Evolutionary conservation across 306 rosid species (phyloP), one percentile per base, ranked within the genome.

Genomic region (Glycine latifolia): DNA sequence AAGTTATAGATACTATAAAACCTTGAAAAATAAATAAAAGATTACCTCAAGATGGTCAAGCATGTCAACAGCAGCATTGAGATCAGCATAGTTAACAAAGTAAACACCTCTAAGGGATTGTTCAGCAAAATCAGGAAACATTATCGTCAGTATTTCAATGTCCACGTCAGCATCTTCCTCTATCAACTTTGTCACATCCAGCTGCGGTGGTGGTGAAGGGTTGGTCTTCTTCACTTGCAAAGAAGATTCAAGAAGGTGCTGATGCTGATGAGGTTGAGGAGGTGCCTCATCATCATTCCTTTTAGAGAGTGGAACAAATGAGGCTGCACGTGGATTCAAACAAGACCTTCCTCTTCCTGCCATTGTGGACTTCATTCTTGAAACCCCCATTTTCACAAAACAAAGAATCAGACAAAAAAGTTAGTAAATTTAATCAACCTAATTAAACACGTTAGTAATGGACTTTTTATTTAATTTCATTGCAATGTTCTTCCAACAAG

Each of bases 31-130:
- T 26, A 66, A 31, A 13, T 8, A 1, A 41, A 66, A 41, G 2
- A 68, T 4, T 46, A 68, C 73, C 73, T 89, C 90, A 39, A 92
- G 94, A 35, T 86, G 87, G 83, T 31, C 81, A 86, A 92, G 81
- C 92, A 89, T 88, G 79, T 91, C 92, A 35, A 89, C 5, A 6
- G 92, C 56, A 67, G 87, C 87, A 11, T 79, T 85, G 48, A 92
- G 52, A 83, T 92, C 91, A 54, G 81, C 85, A 33, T 59, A 48
- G 53, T 84, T 92, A 20, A 79, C 85, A 33, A 67, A 8, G 83
- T 88, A 92, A 54, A 87, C 88, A 68, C 84, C 97, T 48, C 67
- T 14, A 79, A 92, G 87, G 59, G 87, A 92, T 73, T 86, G 81
- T 20, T 80, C 76, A 39, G 92, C 86, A 66, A 89, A 60, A 61